Evolutionary conservation across 148 eudicot genomes (phyloP).

Genomic region (Camellia granthamiana): DNA sequence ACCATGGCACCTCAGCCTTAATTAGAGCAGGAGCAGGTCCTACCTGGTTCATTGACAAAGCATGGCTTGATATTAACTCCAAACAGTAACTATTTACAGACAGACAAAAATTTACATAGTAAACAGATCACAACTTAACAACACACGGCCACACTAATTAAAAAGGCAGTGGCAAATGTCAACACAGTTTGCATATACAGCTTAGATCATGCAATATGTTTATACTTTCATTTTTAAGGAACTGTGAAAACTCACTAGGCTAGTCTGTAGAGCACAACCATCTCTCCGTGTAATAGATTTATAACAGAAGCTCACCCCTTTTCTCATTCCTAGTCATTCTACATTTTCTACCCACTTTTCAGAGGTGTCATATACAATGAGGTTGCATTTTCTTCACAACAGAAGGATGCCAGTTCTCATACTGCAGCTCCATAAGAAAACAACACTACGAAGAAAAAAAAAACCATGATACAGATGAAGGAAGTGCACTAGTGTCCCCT

Average conservation of each 20-base stretch:
- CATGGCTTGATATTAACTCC: neutral
- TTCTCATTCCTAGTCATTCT: neutral
- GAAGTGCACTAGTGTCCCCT: neutral
- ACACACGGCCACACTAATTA: neutral
- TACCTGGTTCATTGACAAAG: slow-evolving; percentile 38
- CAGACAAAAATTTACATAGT: neutral
- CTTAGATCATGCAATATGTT: neutral
- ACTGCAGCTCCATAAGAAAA: neutral
- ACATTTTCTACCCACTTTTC: neutral
- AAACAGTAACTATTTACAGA: neutral
- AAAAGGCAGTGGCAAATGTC: neutral
- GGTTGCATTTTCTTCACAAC: neutral
- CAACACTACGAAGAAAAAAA: too few species aligned
- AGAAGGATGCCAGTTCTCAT: neutral
- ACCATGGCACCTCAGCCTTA: slow-evolving; percentile 97
- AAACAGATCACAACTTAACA: too few species aligned
- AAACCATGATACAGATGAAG: neutral
- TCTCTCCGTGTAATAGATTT: neutral
- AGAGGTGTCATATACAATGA: neutral
- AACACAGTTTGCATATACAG: neutral
- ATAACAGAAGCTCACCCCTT: neutral
- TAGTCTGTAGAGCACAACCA: neutral
- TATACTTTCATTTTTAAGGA: neutral
- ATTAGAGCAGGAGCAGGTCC: slow-evolving; percentile 67
- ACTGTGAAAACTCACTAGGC: neutral